These are phyloP conservation scores for Tetrahymena malaccensis DNA, from an alignment of 73 alveolate species.

Conservation along the genomic window DNA sequence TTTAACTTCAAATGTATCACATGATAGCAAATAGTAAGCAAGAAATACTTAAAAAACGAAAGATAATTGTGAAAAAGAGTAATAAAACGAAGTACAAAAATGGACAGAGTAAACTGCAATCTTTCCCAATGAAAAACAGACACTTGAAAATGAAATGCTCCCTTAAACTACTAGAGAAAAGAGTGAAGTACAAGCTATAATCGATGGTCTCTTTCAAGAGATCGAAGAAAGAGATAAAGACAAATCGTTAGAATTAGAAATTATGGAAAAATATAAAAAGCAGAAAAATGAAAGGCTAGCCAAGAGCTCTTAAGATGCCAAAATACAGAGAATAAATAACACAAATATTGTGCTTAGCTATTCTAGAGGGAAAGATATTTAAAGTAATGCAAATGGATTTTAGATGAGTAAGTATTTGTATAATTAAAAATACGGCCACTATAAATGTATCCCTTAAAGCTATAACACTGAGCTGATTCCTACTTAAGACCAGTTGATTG, in stretches of 20 bases:
- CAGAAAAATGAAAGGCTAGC: background rate
- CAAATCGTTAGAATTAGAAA: background rate
- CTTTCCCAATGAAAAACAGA: background rate
- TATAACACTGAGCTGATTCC: background rate
- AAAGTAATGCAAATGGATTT: background rate
- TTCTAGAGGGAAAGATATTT: background rate
- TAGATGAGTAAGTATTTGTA: background rate
- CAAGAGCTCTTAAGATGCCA: background rate
- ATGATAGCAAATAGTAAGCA: background rate
- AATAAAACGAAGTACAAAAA: background rate
- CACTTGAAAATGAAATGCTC: background rate
- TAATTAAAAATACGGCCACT: background rate
- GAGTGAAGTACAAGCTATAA: background rate
- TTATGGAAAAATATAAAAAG: background rate
- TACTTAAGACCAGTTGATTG: background rate
- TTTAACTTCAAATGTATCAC: background rate
- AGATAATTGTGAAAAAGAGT: background rate
- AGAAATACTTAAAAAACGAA: background rate
- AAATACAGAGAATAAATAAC: background rate
- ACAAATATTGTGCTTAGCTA: background rate
- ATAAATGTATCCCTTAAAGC: background rate
- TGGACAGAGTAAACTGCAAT: background rate
- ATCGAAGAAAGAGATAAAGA: background rate
- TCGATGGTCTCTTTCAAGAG: background rate
- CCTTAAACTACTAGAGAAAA: background rate